Evolutionary conservation across 345 rosid species (phyloP).

Genomic region (Moricandia arvensis): DNA sequence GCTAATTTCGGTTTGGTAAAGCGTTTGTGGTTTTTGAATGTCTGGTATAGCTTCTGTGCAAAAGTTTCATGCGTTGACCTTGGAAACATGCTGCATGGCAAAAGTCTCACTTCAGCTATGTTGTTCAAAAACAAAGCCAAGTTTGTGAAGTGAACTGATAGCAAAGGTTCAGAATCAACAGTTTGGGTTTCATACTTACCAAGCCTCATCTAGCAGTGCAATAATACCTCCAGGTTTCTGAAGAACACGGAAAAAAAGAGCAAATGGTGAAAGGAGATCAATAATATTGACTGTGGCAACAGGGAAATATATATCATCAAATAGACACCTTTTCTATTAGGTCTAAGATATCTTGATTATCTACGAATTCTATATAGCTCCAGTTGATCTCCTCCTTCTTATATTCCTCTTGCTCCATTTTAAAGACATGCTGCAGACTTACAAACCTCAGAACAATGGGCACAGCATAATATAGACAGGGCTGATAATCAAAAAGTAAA

Average conservation of each 20-base stretch:
- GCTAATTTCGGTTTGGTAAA: constrained; percentile 95
- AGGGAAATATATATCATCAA: constrained; percentile 3
- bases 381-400: constrained; percentile 93
- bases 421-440: constrained; percentile 87
- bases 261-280: background rate
- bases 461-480: constrained; percentile 20
- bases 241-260: constrained; percentile 32
- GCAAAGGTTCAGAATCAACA: constrained; percentile 16
- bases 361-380: constrained; percentile 99
- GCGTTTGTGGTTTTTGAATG: constrained; percentile 86
- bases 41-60: constrained; percentile 96
- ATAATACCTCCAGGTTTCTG: constrained; percentile 99
- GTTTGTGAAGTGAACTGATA: constrained; percentile 18
- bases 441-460: constrained; percentile 31
- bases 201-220: constrained; percentile 98
- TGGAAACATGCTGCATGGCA: constrained; percentile 85
- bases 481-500: constrained; percentile 1
- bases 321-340: constrained; percentile 84
- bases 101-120: constrained; percentile 35
- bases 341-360: constrained; percentile 90
- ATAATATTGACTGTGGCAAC: background rate
- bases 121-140: constrained; percentile 17
- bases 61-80: constrained; percentile 99
- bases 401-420: constrained; percentile 99
- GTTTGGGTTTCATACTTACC: constrained; percentile 51